These are phyloP conservation scores for Amesomyces nigricolor DNA, from an alignment of 2,329 filamentous ascomycete genomes.

Conservation along the genomic window DNA sequence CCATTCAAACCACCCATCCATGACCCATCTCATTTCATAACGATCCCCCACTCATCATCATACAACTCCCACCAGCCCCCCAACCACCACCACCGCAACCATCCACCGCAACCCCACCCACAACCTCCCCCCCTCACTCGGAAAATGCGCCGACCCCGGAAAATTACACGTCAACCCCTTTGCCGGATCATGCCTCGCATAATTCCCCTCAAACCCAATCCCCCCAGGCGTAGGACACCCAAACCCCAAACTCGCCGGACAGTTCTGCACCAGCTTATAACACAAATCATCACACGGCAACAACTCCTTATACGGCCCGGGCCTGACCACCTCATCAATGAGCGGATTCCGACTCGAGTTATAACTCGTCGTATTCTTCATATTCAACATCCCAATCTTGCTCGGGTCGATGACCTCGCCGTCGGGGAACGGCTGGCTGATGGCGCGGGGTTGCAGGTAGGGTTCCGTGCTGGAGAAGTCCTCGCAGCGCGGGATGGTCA, in stretches of 20 bases:
- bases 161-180: conserved; percentile 50
- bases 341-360: conserved; percentile 61
- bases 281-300: conserved; percentile 85
- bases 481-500: conserved; percentile 86
- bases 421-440: conserved; percentile 65
- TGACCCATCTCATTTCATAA: neutral
- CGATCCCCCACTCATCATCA: neutral
- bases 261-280: conserved; percentile 77
- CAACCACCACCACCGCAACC: conserved; percentile 1
- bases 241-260: conserved; percentile 72
- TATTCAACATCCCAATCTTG: conserved; percentile 27
- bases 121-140: conserved; percentile 31
- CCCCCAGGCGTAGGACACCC: conserved; percentile 55
- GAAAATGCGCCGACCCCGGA: conserved; percentile 52
- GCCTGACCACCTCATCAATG: conserved; percentile 66
- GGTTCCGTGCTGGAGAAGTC: conserved; percentile 58
- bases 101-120: conserved; percentile 25
- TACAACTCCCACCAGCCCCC: neutral
- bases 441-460: conserved; percentile 64
- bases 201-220: conserved; percentile 43
- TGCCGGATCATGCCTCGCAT: conserved; percentile 31
- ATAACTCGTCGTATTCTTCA: conserved; percentile 34
- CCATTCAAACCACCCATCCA: neutral
- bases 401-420: conserved; percentile 46
- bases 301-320: conserved; percentile 91